Evolutionary conservation across 139 green algal species (phyloP).

Genomic region (Pseudopediastrum boryanum): DNA sequence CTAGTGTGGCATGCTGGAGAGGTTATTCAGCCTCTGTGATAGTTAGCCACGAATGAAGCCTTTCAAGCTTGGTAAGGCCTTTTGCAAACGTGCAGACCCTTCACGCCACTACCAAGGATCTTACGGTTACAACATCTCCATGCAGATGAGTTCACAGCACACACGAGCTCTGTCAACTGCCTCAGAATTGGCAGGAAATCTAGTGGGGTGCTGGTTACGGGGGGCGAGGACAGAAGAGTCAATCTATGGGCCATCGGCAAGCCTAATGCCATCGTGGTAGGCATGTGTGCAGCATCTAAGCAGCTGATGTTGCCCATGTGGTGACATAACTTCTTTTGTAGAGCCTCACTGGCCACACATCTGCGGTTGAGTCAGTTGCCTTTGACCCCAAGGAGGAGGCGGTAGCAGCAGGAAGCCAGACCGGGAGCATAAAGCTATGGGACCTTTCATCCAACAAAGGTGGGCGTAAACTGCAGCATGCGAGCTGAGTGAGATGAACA

Average conservation of each 20-base stretch:
- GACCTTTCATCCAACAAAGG: conserved; percentile 74
- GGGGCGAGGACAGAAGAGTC: conserved; percentile 90
- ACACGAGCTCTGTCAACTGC: conserved; percentile 78
- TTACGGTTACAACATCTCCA: not conserved
- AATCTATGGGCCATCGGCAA: conserved; percentile 87
- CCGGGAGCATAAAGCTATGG: conserved; percentile 79
- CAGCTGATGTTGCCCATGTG: not conserved
- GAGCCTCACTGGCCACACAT: conserved; percentile 25
- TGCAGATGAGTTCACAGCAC: conserved; percentile 82
- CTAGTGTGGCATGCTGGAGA: not conserved
- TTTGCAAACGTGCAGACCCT: not conserved
- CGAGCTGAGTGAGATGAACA: too few relatives aligned
- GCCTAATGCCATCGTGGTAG: conserved; percentile 56
- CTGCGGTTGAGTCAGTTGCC: conserved; percentile 68
- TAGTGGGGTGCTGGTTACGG: conserved; percentile 77
- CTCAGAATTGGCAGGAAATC: conserved; percentile 76
- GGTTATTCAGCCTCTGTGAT: too few relatives aligned
- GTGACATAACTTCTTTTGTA: not conserved
- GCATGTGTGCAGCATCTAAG: not conserved
- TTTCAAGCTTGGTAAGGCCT: not conserved
- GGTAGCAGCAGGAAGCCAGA: conserved; percentile 68
- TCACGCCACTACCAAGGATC: not conserved
- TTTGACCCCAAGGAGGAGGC: conserved; percentile 81
- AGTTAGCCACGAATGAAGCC: not conserved
- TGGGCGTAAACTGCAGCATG: too few relatives aligned